phyloP scores from a whole-genome alignment of 2,329 filamentous ascomycete genomes.

The Claviceps paspali region DNA sequence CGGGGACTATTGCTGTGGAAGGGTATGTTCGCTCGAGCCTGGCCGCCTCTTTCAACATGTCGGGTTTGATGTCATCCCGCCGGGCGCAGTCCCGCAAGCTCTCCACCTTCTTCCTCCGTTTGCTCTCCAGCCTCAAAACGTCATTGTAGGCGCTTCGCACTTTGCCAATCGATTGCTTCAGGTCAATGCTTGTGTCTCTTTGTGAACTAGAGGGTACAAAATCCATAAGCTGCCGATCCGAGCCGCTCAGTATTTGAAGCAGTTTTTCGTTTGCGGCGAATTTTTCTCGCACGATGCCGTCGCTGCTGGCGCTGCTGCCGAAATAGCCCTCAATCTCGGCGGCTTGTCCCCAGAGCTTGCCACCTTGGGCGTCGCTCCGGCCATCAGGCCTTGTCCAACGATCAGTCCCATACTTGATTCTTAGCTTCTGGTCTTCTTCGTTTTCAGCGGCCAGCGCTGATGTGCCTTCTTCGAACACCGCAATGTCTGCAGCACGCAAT shows the following conservation, averaged over 20 bases:
- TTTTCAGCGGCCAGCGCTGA: slow-evolving; percentile 65
- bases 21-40: slow-evolving; percentile 76
- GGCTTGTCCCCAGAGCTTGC: slow-evolving; percentile 59
- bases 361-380: slow-evolving; percentile 46
- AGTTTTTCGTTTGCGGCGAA: slow-evolving; percentile 60
- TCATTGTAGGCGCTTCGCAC: slow-evolving; percentile 75
- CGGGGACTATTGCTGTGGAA: slow-evolving; percentile 68
- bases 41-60: slow-evolving; percentile 69
- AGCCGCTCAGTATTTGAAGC: slow-evolving; percentile 60
- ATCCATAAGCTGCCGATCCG: slow-evolving; percentile 68
- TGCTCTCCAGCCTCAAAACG: slow-evolving; percentile 65
- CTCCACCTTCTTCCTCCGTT: slow-evolving; percentile 66
- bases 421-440: slow-evolving; percentile 64
- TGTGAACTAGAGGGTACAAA: slow-evolving; percentile 78
- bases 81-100: slow-evolving; percentile 63
- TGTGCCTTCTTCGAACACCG: slow-evolving; percentile 70
- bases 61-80: slow-evolving; percentile 75
- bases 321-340: slow-evolving; percentile 80
- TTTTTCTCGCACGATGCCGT: slow-evolving; percentile 56
- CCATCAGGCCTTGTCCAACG: slow-evolving; percentile 64
- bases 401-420: slow-evolving; percentile 70
- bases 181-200: slow-evolving; percentile 61
- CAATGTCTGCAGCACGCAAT: slow-evolving; percentile 63
- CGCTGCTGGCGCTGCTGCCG: slow-evolving; percentile 42
- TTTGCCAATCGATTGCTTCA: slow-evolving; percentile 64